These are phyloP conservation scores for Physocladia obscura DNA, from an alignment of 192 early-diverging fungal species.

Conservation along the genomic window DNA sequence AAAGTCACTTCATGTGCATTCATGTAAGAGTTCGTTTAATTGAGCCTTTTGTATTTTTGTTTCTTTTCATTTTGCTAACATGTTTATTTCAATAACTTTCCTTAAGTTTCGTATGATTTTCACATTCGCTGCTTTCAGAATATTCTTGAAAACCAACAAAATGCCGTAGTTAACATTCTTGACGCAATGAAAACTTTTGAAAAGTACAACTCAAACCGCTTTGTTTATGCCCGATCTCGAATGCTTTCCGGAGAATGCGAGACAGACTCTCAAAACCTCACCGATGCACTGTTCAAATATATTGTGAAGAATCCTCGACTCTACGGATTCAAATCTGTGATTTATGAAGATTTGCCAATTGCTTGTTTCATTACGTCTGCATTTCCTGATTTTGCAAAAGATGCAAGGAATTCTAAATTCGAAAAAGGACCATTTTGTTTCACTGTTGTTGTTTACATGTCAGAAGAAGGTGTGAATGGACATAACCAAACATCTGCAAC, in stretches of 20 bases:
- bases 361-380: slow-evolving; percentile 43
- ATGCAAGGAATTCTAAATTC: slow-evolving; percentile 18
- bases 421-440: slow-evolving; percentile 30
- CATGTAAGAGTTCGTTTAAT: slow-evolving; percentile 50
- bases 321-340: slow-evolving; percentile 48
- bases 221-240: slow-evolving; percentile 42
- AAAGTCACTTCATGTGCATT: slow-evolving; percentile 42
- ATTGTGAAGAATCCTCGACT: slow-evolving; percentile 51
- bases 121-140: slow-evolving; percentile 47
- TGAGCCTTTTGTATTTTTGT: neutral
- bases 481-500: too few relatives aligned
- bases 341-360: slow-evolving; percentile 28
- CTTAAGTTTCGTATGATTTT: slow-evolving; percentile 52
- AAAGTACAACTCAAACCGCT: slow-evolving; percentile 38
- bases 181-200: slow-evolving; percentile 42
- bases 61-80: slow-evolving; percentile 3
- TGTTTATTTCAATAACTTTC: neutral
- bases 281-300: slow-evolving; percentile 46
- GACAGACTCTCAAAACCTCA: slow-evolving; percentile 25
- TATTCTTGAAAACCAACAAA: slow-evolving; percentile 35
- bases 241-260: slow-evolving; percentile 38
- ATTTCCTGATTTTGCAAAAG: slow-evolving; percentile 36
- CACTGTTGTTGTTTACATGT: slow-evolving; percentile 44
- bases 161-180: slow-evolving; percentile 35
- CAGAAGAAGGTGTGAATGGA: too few relatives aligned